Base-by-base conservation (phyloP, 148 eudicot genomes). In the Amaranthus palmeri region DNA sequence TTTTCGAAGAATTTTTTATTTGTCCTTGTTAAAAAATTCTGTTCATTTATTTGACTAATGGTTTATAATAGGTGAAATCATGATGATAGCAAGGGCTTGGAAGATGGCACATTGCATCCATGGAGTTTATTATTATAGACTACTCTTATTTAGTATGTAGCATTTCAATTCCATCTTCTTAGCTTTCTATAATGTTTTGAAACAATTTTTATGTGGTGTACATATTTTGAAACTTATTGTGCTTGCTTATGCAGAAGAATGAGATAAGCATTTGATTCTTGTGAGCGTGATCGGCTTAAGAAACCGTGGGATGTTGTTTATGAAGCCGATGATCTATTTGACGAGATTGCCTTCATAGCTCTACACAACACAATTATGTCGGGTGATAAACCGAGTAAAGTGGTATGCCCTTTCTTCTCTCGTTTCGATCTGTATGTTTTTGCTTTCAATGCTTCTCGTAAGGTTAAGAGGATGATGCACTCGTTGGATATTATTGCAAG, bases 241-340 rank as follows among this genome's bases (percentile, higher is more conserved):
- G 13, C 70, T 67, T 6, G 45, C 11, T 51, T 56, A 67, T 18
- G 70, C 70, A 18, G 70, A 67, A 67, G 70, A 52, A 10, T 44
- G 13, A 10, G 70, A 67, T 12, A 67, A 55, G n/a, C 44, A 3
- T 10, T 58, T 25, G 42, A 46, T 18, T 8, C 13, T 18, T 18
- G 36, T 56, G 52, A 50, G 58, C 56, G 43, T 51, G 70, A 67
- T 25, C 52, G 70, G 14, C 70, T 67, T 11, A 46, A 67, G 9
- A 67, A 67, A 45, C 47, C 41, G 42, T 36, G 54, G 56, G 58
- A 67, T 52, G 70, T 58, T 67, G 58, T 67, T 67, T 67, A 67
- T 40, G 70, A 67, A 10, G 70, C 42, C 0, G 70, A 67, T 67
- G 70, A 67, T 52, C 11, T 67, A 4, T 52, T 67, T 8, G 70